Evolutionary conservation across 2,329 filamentous ascomycete species (phyloP), one percentile per base, ranked within the genome.

Genomic region (Arthrobotrys sinensis): DNA sequence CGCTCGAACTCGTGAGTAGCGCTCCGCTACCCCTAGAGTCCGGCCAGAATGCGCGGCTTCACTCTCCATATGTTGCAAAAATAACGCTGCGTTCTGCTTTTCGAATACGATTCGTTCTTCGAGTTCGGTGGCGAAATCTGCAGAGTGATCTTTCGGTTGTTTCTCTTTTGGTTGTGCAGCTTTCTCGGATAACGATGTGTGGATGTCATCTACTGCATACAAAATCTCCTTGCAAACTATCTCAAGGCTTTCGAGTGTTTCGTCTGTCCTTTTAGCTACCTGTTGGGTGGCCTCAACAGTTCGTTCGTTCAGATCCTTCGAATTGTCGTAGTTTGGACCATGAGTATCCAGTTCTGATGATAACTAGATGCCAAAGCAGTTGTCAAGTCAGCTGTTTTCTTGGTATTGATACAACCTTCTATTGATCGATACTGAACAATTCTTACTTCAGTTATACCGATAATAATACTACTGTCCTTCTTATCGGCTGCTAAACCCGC

Each of bases 1-100:
- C 21, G 7, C 14, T 21, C 43, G 60, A 21, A 38, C 43, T 8
- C 14, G 60, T 48, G 60, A 48, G 11, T 48, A 64, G 14, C 60
- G 32, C 14, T 48, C 12, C 19, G 36, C 21, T 45, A 10, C 24
- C 4, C 28, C 11, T 14, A 64, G 8, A 7, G 19, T 50, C 1
- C 24, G 21, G 3, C 43, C 43, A 12, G 24, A 64, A 3, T 4
- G 40, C 11, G 19, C 43, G 8, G 2, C 34, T 14, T 48, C 60
- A 6, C 50, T 40, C 0, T 36, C 6, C 60, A 50, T 50, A 32
- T 48, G 0, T 21, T 36, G 12, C 8, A 48, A 50, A 24, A 64
- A 64, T 12, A 36, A 21, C n/a, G 40, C 36, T 34, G 43, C 60
- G 14, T 6, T 10, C 21, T 3, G 40, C n/a, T 34, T 48, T 36